These are phyloP conservation scores for Salix viminalis DNA, from an alignment of 345 rosid species.

Conservation along the genomic window DNA sequence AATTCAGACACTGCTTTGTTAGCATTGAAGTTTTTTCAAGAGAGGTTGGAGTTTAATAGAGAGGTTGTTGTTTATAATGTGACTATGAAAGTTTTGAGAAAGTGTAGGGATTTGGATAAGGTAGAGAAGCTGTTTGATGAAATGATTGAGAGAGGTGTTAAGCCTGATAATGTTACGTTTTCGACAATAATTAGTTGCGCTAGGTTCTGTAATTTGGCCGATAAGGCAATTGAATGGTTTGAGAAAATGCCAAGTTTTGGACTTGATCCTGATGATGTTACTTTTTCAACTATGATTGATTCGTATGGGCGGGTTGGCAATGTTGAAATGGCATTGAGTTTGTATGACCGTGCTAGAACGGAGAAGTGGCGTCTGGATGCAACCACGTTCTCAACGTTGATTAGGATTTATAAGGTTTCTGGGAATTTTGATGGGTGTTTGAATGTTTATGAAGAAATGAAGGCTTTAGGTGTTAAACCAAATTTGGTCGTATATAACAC, in stretches of 20 bases:
- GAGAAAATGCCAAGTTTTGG: constrained; percentile 72
- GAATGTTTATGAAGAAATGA: constrained; percentile 89
- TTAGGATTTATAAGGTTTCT: constrained; percentile 52
- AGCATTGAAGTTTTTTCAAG: constrained; percentile 46
- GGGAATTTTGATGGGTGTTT: constrained; percentile 89
- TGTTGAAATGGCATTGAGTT: constrained; percentile 64
- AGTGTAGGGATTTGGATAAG: constrained; percentile 52
- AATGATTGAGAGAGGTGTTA: constrained; percentile 66
- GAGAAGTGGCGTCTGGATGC: constrained; percentile 78
- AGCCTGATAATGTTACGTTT: constrained; percentile 72
- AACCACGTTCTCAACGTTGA: constrained; percentile 61
- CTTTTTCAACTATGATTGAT: constrained; percentile 68
- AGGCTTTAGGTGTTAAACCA: constrained; percentile 71
- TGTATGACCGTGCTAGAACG: constrained; percentile 87
- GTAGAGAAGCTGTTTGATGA: constrained; percentile 69
- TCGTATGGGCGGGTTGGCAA: constrained; percentile 76
- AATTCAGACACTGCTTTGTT: constrained; percentile 59
- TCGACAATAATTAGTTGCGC: constrained; percentile 73
- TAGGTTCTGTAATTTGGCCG: constrained; percentile 50
- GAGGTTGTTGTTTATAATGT: constrained; percentile 77
- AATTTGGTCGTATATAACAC: constrained; percentile 63
- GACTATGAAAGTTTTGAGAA: constrained; percentile 65
- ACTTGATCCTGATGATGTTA: constrained; percentile 65
- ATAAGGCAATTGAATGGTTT: constrained; percentile 78
- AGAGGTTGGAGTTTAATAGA: constrained; percentile 37